These are phyloP conservation scores for Aspergillus ustus DNA, from an alignment of 2,329 filamentous ascomycete species.

Conservation along the genomic window DNA sequence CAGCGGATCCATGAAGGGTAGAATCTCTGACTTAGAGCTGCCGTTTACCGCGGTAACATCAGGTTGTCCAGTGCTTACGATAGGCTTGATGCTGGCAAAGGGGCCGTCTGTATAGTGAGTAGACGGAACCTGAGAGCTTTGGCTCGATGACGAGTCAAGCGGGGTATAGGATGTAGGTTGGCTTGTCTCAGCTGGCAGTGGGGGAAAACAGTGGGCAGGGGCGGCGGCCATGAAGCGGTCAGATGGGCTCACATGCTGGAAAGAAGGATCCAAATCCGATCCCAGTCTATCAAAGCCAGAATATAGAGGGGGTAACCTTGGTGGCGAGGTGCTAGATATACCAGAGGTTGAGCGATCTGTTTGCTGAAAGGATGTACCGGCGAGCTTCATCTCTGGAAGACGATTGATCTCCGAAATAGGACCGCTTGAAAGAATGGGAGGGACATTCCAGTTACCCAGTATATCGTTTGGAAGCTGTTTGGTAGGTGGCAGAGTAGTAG, in stretches of 20 bases:
- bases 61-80: not conserved
- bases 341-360: not conserved
- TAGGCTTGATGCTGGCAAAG: constrained; percentile 19
- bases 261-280: not conserved
- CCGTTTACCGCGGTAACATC: not conserved
- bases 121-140: constrained; percentile 1
- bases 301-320: not conserved
- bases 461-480: not conserved
- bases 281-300: not conserved
- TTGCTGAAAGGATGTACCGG: not conserved
- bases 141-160: not conserved
- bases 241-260: not conserved
- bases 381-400: not conserved
- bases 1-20: constrained; percentile 12
- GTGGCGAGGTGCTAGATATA: not conserved
- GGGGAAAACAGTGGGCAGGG: not conserved
- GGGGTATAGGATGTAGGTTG: not conserved
- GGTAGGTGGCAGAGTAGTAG: too few relatives aligned
- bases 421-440: not conserved
- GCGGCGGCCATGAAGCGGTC: not conserved
- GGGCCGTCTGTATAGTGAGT: constrained; percentile 29
- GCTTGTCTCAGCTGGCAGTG: not conserved
- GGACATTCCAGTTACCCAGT: not conserved
- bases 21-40: not conserved
- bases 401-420: not conserved